Conservation (phyloP, 139 green algal species). For the Chlamydomonas sp. region DNA sequence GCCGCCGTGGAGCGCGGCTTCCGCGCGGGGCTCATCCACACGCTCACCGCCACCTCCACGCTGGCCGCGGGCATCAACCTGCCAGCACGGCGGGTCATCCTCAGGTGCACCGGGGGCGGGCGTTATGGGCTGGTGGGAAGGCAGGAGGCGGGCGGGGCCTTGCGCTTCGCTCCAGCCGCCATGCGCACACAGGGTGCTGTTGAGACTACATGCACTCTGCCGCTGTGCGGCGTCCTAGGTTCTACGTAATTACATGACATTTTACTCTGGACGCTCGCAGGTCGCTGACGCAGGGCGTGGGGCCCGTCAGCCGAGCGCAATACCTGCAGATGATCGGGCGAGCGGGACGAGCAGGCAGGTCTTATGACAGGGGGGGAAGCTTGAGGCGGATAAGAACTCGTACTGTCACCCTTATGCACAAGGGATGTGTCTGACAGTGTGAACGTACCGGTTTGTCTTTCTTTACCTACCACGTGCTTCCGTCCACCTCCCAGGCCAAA, state of each 20-base stretch:
- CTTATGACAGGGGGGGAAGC: too few relatives aligned
- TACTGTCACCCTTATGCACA: too few relatives aligned
- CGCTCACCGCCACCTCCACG: slow-evolving; percentile 91
- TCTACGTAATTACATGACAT: background rate
- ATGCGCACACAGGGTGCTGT: background rate
- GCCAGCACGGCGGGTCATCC: slow-evolving; percentile 83
- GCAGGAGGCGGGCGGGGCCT: background rate
- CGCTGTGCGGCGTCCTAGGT: background rate
- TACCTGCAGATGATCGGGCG: slow-evolving; percentile 83
- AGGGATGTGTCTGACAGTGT: too few relatives aligned
- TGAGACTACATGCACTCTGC: background rate
- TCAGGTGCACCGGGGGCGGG: slow-evolving; percentile 32
- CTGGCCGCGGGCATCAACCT: slow-evolving; percentile 90
- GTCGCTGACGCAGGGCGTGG: slow-evolving; percentile 45
- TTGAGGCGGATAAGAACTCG: too few relatives aligned
- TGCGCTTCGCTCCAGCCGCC: background rate
- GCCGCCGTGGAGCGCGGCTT: slow-evolving; percentile 73
- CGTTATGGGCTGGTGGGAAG: slow-evolving; percentile 1
- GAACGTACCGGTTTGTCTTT: too few relatives aligned
- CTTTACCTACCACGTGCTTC: too few relatives aligned
- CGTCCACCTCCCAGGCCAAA: slow-evolving; percentile 49
- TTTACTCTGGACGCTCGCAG: background rate
- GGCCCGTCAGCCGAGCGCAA: slow-evolving; percentile 51
- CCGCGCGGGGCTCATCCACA: slow-evolving; percentile 68
- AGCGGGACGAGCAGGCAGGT: slow-evolving; percentile 56